Base-by-base conservation (phyloP, 2,329 filamentous ascomycete species). In the Bipolaris sorokiniana region DNA sequence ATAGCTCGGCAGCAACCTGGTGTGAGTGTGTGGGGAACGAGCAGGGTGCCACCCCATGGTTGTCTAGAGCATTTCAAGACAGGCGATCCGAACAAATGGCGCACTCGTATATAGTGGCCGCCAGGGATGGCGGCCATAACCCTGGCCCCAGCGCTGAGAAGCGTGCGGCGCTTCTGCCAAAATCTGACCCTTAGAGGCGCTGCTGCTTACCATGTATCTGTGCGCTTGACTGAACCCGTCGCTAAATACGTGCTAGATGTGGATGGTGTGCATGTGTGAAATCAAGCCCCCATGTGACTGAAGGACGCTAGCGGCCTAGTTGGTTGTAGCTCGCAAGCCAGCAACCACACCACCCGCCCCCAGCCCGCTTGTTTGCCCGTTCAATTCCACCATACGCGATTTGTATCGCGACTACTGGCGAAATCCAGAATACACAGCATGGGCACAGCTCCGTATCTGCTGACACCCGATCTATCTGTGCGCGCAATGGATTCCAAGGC, bases 61-160 rank as follows among this genome's bases (percentile, higher is more conserved):
- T 45, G 54, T 57, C 59, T 50, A 64, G 58, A 59, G 55, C 63
- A 48, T 55, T 59, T 64, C 36, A 33, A 65, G 59, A 59, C 34
- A 57, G 58, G 51, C 58, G 51, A 58, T 56, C 54, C 59, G 48
- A 57, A 49, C 18, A 55, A 59, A 40, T 64, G 59, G 56, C 63
- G 54, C 48, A 48, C 45, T 41, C 48, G 53, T 62, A 65, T 50
- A 28, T 28, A 36, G 16, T 42, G 48, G 51, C 52, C 26, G 38
- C 23, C 53, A 58, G 51, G 60, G 60, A 62, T 61, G 33, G 42
- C 23, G 46, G 45, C 55, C 56, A 33, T 42, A 44, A 61, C 65
- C 65, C 65, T 60, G 65, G 65, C 51, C 65, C 65, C 65, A 58
- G 54, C 59, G 53, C 55, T 41, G 49, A 58, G 26, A 42, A 40